Conservation (phyloP, 495 filamentous ascomycete genomes). For the Staphylotrichum longicolle region DNA sequence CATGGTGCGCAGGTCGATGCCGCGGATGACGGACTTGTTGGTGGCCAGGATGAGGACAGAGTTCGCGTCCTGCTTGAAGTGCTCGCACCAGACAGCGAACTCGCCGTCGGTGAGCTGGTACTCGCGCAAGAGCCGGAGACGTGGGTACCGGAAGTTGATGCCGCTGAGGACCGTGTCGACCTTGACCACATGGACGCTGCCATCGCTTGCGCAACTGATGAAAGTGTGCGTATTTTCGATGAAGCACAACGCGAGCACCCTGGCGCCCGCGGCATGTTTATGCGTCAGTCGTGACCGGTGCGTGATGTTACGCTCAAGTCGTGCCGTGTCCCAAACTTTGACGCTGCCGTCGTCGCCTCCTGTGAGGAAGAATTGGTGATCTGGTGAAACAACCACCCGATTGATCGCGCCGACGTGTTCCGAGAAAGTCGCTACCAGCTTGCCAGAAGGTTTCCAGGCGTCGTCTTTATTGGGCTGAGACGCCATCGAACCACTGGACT, state of each 20-base stretch:
- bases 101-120: conserved; percentile 74
- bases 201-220: conserved; percentile 83
- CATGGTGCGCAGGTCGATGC: conserved; percentile 89
- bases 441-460: conserved; percentile 83
- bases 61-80: conserved; percentile 76
- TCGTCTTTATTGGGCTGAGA: conserved; percentile 45
- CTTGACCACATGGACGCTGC: conserved; percentile 83
- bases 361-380: conserved; percentile 93
- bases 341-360: conserved; percentile 89
- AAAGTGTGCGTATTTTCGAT: conserved; percentile 94
- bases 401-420: conserved; percentile 85
- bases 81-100: conserved; percentile 86
- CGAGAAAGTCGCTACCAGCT: conserved; percentile 78
- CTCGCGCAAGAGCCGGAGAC: conserved; percentile 69
- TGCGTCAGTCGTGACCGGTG: conserved; percentile 87
- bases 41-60: conserved; percentile 85
- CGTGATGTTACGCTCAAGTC: conserved; percentile 84
- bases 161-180: conserved; percentile 68
- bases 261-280: conserved; percentile 64
- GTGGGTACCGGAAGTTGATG: conserved; percentile 68
- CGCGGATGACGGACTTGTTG: conserved; percentile 76
- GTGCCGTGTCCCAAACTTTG: conserved; percentile 88
- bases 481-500: conserved; percentile 52
- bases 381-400: conserved; percentile 77
- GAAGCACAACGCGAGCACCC: conserved; percentile 79